Percentiles rank a stretch among this genome's conserved stretches.
phyloP scores from a whole-genome alignment of 169 alveolate species.

The Plasmodium fragile region DNA sequence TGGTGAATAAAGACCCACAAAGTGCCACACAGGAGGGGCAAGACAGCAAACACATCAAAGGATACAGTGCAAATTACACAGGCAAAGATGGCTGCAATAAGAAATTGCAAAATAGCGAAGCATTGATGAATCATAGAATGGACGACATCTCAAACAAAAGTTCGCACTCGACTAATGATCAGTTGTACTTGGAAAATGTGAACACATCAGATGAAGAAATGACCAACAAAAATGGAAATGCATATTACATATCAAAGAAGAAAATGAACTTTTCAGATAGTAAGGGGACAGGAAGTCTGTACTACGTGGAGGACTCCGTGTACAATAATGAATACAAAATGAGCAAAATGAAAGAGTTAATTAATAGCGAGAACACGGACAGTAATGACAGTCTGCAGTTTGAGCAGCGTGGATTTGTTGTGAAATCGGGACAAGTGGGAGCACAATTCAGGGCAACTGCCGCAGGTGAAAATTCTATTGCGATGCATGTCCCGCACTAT shows the following conservation, averaged over 20 bases:
- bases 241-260: neutral
- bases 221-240: constrained; percentile 2
- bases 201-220: constrained; percentile 69
- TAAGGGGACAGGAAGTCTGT: constrained; percentile 18
- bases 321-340: constrained; percentile 73
- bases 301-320: constrained; percentile 43
- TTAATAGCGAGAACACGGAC: constrained; percentile 15
- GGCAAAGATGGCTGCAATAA: neutral
- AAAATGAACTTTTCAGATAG: neutral
- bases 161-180: constrained; percentile 69
- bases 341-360: constrained; percentile 61
- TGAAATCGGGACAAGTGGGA: neutral
- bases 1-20: neutral
- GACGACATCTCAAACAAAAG: constrained; percentile 33
- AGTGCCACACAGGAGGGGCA: neutral
- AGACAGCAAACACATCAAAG: neutral
- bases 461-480: neutral
- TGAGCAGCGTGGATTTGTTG: neutral
- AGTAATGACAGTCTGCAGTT: neutral
- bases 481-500: neutral
- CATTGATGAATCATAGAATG: neutral
- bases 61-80: neutral
- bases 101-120: neutral
- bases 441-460: neutral
- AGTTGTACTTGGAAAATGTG: constrained; percentile 43